Conservation (phyloP, 441 rosid genomes). For the Capsella rubella region DNA sequence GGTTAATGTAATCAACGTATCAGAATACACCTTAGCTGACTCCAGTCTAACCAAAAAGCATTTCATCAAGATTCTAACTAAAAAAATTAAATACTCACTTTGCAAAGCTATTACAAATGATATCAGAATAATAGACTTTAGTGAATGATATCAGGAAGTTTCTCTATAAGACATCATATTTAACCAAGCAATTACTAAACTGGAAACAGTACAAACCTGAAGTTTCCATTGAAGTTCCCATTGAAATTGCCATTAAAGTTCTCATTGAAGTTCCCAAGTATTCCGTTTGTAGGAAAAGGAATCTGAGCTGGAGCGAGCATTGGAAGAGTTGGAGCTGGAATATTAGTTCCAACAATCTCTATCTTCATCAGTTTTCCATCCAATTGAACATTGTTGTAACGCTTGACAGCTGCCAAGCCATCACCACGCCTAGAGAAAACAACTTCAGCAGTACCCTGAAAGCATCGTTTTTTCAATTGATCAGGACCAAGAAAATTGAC, state of each 20-base stretch:
- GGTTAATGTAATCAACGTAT: constrained; percentile 8
- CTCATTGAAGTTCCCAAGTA: constrained; percentile 48
- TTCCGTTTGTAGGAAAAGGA: constrained; percentile 41
- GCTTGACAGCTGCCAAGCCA: constrained; percentile 65
- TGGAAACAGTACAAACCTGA: constrained; percentile 51
- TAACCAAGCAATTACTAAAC: not conserved
- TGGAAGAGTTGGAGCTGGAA: constrained; percentile 47
- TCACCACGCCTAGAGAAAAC: constrained; percentile 54
- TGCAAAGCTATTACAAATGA: not conserved
- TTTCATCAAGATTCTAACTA: not conserved
- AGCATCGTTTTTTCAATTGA: not conserved
- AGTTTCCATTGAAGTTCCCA: constrained; percentile 47
- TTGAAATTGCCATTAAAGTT: constrained; percentile 46
- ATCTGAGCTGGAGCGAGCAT: constrained; percentile 44
- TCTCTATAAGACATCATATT: not conserved
- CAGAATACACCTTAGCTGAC: not conserved
- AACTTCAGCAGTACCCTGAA: constrained; percentile 70
- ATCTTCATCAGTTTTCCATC: constrained; percentile 66
- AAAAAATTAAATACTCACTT: not conserved
- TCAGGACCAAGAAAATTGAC: not conserved
- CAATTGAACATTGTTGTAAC: constrained; percentile 62
- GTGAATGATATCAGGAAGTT: not conserved
- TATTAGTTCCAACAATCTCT: constrained; percentile 62
- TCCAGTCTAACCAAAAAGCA: not conserved
- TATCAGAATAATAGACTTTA: not conserved